Base-by-base conservation (phyloP, 139 green algal species). In the Coelastrella sp. region DNA sequence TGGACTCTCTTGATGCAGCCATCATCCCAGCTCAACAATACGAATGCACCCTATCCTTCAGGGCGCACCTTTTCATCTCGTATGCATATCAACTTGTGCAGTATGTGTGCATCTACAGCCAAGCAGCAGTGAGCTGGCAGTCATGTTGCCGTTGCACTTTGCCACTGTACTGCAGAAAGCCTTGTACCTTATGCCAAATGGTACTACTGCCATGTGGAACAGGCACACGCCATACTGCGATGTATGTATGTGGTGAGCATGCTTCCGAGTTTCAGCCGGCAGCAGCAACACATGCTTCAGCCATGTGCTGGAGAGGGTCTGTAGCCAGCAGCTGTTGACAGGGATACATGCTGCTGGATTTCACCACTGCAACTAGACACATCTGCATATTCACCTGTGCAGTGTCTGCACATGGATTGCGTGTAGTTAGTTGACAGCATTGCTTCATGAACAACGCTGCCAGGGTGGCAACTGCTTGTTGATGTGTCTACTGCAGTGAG, bases 131-230 rank as follows among this genome's bases (percentile, higher is more conserved):
- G 35, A 49, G 35, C 35, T 49, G 35, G 35, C 35, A 49, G 35
- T 3, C 35, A 49, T 49, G 35, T 49, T 49, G 35, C 35, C 35
- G 35, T 49, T 49, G 35, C 63, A 15, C 14, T 12, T 70, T 70
- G 63, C n/a, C 24, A 17, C 68, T 75, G 8, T 59, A 12, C 20
- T 17, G 70, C 87, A 94, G 93, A 93, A 19, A 90, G 91, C 82
- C 89, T 84, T 0, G 6, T 95, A 10, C 93, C 93, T 25, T 95
- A 93, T 85, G 89, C 88, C 0, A 15, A 78, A 57, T 94, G 91
- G 92, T 95, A 95, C 89, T 92, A 93, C 90, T 95, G 93, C 90
- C 11, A 88, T 60, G 92, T 93, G 49, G 85, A 65, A 5, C 91
- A 85, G 0, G 24, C 73, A 12, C 81, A 91, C 14, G 27, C 61